These are phyloP conservation scores for Chlorociboria aeruginascens DNA, from an alignment of 495 filamentous ascomycete genomes.

Conservation along the genomic window DNA sequence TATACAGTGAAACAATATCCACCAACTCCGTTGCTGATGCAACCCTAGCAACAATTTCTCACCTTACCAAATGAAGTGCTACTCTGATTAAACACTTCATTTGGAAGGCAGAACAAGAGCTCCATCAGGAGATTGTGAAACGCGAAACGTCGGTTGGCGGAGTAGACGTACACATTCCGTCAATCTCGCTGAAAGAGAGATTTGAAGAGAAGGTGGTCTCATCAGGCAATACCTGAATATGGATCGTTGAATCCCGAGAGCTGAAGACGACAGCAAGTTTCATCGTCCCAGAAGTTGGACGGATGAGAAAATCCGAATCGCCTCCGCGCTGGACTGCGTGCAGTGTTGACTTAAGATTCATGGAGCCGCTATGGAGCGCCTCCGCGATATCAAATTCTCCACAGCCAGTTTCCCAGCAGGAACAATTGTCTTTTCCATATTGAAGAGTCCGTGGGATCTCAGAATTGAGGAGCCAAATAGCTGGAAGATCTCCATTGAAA, in stretches of 20 bases:
- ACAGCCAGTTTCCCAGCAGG: constrained; percentile 56
- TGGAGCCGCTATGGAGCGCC: constrained; percentile 38
- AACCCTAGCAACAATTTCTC: background rate
- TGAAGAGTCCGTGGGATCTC: constrained; percentile 53
- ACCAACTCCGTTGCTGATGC: too few relatives aligned
- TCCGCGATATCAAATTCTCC: constrained; percentile 66
- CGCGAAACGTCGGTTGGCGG: background rate
- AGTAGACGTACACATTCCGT: background rate
- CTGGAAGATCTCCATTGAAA: constrained; percentile 45
- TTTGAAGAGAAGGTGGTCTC: constrained; percentile 20
- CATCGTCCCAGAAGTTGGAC: constrained; percentile 39
- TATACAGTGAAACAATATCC: too few relatives aligned
- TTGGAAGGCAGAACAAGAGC: background rate
- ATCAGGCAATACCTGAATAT: constrained; percentile 27
- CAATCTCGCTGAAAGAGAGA: constrained; percentile 15
- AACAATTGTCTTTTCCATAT: constrained; percentile 45
- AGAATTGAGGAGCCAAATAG: constrained; percentile 54
- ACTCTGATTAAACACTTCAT: too few relatives aligned
- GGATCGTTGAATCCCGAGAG: constrained; percentile 25
- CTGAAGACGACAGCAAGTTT: constrained; percentile 51
- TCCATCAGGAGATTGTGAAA: background rate
- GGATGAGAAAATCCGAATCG: constrained; percentile 49
- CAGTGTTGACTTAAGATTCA: constrained; percentile 43
- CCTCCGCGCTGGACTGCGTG: constrained; percentile 30
- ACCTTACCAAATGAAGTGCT: background rate